Evolutionary conservation across 345 rosid species (phyloP), one percentile per base, ranked within the genome.

Genomic region (Fremontodendron californicum): DNA sequence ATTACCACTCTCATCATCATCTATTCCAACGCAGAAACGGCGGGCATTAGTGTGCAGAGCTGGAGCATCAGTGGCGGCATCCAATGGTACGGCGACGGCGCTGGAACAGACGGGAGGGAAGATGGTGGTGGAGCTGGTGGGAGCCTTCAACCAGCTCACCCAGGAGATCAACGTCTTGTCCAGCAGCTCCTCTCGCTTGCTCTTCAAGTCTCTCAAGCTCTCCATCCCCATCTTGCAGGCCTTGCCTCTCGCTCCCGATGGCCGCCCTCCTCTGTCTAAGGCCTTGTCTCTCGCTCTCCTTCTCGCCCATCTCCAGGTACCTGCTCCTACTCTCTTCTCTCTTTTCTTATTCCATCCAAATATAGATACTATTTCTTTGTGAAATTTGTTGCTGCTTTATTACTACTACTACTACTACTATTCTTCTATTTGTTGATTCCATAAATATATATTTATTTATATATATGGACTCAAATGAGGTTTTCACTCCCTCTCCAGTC

Each of bases 101-200:
- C 85, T 83, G 84, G 93, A 90, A 75, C 90, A 90, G 58, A 86
- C 88, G 5, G 97, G 98, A 68, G 99, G 96, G 57, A 91, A 90
- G 93, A 92, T 92, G 98, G 98, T 95, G 82, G 96, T 93, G 78
- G 91, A 95, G 90, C 91, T 95, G n/a, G 97, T 95, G 19, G 97
- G 97, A 55, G 93, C 98, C 16, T 95, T 95, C 85, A 95, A 93
- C 60, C 86, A 92, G 85, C 88, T 93, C 1, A 90, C 97, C 25
- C 94, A 90, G 85, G 87, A 95, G 79, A 95, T 93, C 91, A 92
- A 87, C 63, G 90, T 89, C 66, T 55, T 95, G 3, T 95, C 99
- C 15, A 90, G 88, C 27, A 87, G 94, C 77, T 92, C 98, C 15
- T 92, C 98, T 58, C 81, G 91, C 35, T 58, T 92, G 60, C 93